These are phyloP conservation scores for Lecanoromycetidae sp. DNA, from an alignment of 2,329 filamentous ascomycete species.

Conservation along the genomic window DNA sequence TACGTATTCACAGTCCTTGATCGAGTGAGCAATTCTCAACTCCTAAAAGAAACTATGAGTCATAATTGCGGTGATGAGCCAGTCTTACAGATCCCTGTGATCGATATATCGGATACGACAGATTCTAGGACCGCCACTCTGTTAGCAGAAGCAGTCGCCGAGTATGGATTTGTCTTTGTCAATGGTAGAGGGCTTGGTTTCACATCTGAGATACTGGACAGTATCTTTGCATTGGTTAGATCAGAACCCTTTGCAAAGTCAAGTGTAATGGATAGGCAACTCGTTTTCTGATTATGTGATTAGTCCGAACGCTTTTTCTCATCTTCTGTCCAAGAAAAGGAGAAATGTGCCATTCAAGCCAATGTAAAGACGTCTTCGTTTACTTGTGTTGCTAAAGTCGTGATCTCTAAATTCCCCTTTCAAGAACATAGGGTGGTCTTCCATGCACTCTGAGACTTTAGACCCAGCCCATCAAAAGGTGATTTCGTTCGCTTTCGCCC, in stretches of 20 bases:
- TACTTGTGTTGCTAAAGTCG: neutral
- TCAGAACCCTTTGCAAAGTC: neutral
- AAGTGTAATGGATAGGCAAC: neutral
- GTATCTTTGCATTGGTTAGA: slow-evolving; percentile 61
- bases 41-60: neutral
- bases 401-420: neutral
- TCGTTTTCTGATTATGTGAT: slow-evolving; percentile 1
- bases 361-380: slow-evolving; percentile 30
- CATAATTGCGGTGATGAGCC: neutral
- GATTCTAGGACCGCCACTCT: slow-evolving; percentile 50
- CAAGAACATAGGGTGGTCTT: slow-evolving; percentile 77
- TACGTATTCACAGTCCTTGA: no score
- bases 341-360: slow-evolving; percentile 59
- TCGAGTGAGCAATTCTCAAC: no score
- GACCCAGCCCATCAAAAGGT: slow-evolving; percentile 74
- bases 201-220: slow-evolving; percentile 50
- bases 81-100: slow-evolving; percentile 53
- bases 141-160: slow-evolving; percentile 66
- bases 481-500: slow-evolving; percentile 21
- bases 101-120: slow-evolving; percentile 57
- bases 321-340: slow-evolving; percentile 58
- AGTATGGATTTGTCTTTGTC: slow-evolving; percentile 84
- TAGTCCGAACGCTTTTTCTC: slow-evolving; percentile 64
- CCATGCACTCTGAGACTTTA: slow-evolving; percentile 76
- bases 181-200: slow-evolving; percentile 62